Base-by-base conservation (phyloP, 768 basidiomycete genomes). In the Obba rivulosa region DNA sequence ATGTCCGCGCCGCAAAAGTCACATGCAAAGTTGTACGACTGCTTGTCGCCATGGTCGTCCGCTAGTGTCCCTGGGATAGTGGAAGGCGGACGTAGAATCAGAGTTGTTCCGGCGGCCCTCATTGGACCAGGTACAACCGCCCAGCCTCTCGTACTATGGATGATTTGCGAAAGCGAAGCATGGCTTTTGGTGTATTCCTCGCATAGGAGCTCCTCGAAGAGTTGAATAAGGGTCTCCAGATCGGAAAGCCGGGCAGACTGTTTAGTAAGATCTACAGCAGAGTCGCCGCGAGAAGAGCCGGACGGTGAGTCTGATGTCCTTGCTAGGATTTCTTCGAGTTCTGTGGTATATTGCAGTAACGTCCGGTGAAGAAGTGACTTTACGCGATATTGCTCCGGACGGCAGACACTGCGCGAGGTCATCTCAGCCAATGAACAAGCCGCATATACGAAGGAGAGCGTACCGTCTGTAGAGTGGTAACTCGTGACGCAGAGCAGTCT, bases 1-100 rank as follows among this genome's bases (percentile, higher is more conserved):
- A 92, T 77, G 57, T 92, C 90, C 2, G 77, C 78, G 16, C 80
- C 82, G 57, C 90, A 92, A 60, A 88, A 91, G 60, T 92, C 88
- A 58, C 90, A 92, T 57, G 67, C 31, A 77, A 69, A 34, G 40
- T 55, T 39, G 41, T 45, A 46, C 45, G 46, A 54, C n/a, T 51
- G 45, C 4, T 37, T 31, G 38, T 52, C 44, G 25, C 50, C 43
- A 16, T 48, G 46, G 28, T 43, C 34, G n/a, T n/a, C n/a, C n/a
- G n/a, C n/a, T n/a, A n/a, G n/a, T 16, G 70, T 61, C 20, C 38
- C 7, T 18, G 13, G 10, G 10, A 17, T 2, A 5, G 35, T n/a
- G 17, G 34, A 14, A 2, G 43, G 42, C 4, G 47, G 51, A 11
- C 22, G 43, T 5, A 48, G 46, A 5, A 22, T 24, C 17, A 46